Evolutionary conservation across 441 rosid species (phyloP), one percentile per base, ranked within the genome.

Genomic region (Melastoma candidum): DNA sequence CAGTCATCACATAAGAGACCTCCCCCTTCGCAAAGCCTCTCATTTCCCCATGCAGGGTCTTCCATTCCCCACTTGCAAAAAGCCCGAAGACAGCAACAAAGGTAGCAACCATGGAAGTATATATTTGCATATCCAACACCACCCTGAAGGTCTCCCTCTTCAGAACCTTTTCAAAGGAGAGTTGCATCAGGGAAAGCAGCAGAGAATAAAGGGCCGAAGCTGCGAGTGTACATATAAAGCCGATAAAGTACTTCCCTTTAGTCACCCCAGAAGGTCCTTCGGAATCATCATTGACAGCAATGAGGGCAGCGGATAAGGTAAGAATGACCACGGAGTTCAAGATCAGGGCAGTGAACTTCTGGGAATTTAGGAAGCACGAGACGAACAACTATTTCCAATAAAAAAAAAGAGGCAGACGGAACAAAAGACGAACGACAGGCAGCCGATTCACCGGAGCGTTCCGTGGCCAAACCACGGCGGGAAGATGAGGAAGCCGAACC

Each of bases 1-100:
- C 44, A 27, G 90, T 81, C 79, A 83, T 50, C 65, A 79, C 75
- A 56, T 92, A 92, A 22, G 95, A 69, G 48, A 67, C 68, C 47
- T 63, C 72, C 3, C 96, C 98, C 51, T 63, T 72, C 0, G 68
- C 66, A 49, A 78, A 87, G 44, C 68, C 61, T 13, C 61, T 60
- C 96, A 87, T 83, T 63, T 90, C 98, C 3, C 76, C 74, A 13
- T 71, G 81, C 66, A 87, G 50, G 32, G 67, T 81, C 57, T 65
- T 84, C 98, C 98, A 92, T 68, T 92, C 98, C 14, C 96, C 95
- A 24, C 95, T 85, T 2, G 80, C 94, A 24, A 90, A 82, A 17
- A 90, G 80, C 11, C 87, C 90, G 3, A 74, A 57, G 1, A 66
- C 32, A 0, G 85, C 72, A 3, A 79, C 74, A 49, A 75, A 71